Base-by-base conservation (phyloP, 2,329 filamentous ascomycete species). In the Coleophoma crateriformis region DNA sequence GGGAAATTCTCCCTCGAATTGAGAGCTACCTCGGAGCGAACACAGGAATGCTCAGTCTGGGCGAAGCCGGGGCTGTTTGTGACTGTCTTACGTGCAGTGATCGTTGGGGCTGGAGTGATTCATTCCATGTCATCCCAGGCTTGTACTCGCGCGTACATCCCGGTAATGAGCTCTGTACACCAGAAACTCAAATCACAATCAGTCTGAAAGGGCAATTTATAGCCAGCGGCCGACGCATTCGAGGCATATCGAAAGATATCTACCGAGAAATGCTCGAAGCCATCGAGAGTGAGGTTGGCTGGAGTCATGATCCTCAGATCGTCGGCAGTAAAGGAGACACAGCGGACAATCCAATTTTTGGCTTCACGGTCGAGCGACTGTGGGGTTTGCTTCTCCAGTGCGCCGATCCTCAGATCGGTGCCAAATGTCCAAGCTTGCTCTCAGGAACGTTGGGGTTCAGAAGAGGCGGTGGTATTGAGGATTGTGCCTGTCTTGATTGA, bases 351-450 rank as follows among this genome's bases (percentile, higher is more conserved):
- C 61, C 61, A 1, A 52, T 50, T n/a, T 62, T 64, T 46, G 61
- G 60, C 14, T 63, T 61, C 33, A 51, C 56, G 3, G 47, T 63
- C 22, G 61, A 63, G 44, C 52, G 61, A 33, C 40, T 63, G 10
- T 62, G 61, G 61, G 47, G 54, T 10, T 45, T 62, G 34, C 40
- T 64, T 11, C 52, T 62, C 52, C 61, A 64, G 49, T 64, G 60
- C 53, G 56, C 51, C 7, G 54, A 56, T 8, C 68, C 80, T 51
- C 83, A 88, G 58, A 86, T 94, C 43, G 88, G 88, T 12, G 85
- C 85, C 2, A 90, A 90, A 52, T 89, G 89, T 12, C 87, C 92
- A 54, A 90, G 90, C 60, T 72, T 95, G 4, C 87, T 85, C 52
- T 89, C 89, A 56, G 89, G 89, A 0, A 89, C 84, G 53, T 87